These are phyloP conservation scores for Wallacemonas rigidus DNA, from an alignment of 208 protist species.

Conservation along the genomic window DNA sequence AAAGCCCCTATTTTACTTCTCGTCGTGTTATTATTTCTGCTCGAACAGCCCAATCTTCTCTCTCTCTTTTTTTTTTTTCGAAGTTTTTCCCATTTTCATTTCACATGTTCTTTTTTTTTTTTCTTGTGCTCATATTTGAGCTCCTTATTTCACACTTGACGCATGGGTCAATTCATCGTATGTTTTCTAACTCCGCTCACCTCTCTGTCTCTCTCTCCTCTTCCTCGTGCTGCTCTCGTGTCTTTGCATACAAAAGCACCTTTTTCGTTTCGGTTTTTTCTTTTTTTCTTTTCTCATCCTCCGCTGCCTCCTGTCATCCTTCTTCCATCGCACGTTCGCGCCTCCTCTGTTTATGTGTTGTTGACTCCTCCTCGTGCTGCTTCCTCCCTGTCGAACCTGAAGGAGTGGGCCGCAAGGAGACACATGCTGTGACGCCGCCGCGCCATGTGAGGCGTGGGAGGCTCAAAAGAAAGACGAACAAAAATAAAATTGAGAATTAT, in stretches of 20 bases:
- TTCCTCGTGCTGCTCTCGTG: slow-evolving; percentile 17
- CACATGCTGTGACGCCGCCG: too few species aligned
- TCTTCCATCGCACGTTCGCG: background rate
- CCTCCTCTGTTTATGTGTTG: background rate
- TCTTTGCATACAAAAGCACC: background rate
- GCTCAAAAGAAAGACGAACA: too few species aligned
- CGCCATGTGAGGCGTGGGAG: too few species aligned
- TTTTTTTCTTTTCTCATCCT: slow-evolving; percentile 8
- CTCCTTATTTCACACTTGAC: background rate
- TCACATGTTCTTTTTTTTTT: background rate
- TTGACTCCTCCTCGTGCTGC: too few species aligned
- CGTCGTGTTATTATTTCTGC: slow-evolving; percentile 9
- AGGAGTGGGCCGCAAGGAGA: too few species aligned
- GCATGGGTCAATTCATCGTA: slow-evolving; percentile 2
- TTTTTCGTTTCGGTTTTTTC: background rate
- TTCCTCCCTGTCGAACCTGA: too few species aligned
- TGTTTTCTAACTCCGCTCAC: slow-evolving; percentile 6
- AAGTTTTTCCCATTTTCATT: background rate
- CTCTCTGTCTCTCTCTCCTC: background rate
- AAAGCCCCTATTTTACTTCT: background rate
- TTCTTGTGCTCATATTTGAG: slow-evolving; percentile 1
- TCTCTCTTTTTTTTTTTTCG: background rate
- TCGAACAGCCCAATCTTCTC: background rate
- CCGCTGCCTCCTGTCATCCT: background rate
- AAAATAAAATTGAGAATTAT: too few species aligned